Evolutionary conservation across 164 flowering plant species (phyloP).

Genomic region (Houttuynia cordata): DNA sequence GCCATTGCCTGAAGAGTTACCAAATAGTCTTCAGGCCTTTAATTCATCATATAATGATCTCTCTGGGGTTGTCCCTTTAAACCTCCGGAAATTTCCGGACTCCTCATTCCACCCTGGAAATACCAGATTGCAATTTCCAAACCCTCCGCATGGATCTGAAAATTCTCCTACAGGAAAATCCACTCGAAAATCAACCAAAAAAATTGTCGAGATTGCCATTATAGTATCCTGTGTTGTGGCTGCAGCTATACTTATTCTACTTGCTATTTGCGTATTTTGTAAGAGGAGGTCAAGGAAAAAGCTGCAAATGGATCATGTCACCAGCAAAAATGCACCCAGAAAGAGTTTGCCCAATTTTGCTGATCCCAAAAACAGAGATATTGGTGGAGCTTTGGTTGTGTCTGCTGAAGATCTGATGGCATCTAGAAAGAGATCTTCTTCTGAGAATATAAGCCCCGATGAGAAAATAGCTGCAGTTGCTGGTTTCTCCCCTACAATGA

Average conservation of each 20-base stretch:
- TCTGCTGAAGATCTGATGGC: conserved; percentile 67
- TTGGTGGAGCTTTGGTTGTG: conserved; percentile 44
- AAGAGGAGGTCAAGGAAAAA: conserved; percentile 34
- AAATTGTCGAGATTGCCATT: conserved; percentile 45
- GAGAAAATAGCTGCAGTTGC: conserved; percentile 49
- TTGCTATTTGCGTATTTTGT: conserved; percentile 51
- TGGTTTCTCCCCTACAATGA: conserved; percentile 67
- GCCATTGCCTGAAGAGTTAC: conserved; percentile 55
- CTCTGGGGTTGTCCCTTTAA: conserved; percentile 79
- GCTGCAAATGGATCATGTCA: conserved; percentile 16
- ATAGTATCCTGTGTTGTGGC: conserved; percentile 58
- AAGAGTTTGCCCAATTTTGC: conserved; percentile 27
- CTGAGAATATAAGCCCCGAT: conserved; percentile 60
- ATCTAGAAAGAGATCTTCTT: conserved; percentile 62
- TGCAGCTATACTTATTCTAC: conserved; percentile 43
- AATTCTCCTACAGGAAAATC: conserved; percentile 18
- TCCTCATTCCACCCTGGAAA: conserved; percentile 92
- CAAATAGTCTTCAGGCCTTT: conserved; percentile 46
- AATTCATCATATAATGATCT: conserved; percentile 84
- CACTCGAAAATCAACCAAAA: conserved; percentile 34
- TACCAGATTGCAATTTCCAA: conserved; percentile 37
- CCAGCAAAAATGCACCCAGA: conserved; percentile 26
- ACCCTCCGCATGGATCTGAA: conserved; percentile 36
- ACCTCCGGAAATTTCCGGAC: conserved; percentile 54
- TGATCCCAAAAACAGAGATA: conserved; percentile 32